Evolutionary conservation across 1,139 yeast genomes (phyloP).

Genomic region (Magnusiomyces starmeri): DNA sequence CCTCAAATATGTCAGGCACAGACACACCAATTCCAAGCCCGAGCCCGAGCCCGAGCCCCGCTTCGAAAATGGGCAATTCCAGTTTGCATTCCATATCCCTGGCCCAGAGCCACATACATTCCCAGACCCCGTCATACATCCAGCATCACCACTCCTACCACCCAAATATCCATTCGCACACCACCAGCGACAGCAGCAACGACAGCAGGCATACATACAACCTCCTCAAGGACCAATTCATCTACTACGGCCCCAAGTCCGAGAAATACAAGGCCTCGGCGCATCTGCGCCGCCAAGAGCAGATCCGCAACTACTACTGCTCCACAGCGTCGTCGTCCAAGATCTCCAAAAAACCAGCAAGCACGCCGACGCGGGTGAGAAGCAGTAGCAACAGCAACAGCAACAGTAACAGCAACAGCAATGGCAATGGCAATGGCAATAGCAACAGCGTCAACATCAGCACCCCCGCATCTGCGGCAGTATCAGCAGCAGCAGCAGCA

Average conservation of each 20-base stretch:
- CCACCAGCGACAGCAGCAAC: background rate
- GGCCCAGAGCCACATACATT: no score
- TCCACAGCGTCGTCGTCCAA: background rate
- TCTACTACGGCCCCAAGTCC: slow-evolving; percentile 5
- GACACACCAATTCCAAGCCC: background rate
- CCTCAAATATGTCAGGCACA: background rate
- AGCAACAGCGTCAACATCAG: background rate
- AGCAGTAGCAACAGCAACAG: background rate
- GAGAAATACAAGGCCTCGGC: slow-evolving; percentile 3
- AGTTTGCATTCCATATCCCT: background rate
- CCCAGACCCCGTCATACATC: background rate
- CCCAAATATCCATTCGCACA: background rate
- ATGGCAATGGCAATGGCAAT: background rate
- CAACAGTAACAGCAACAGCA: background rate
- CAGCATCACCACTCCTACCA: background rate
- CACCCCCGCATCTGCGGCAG: background rate
- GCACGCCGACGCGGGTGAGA: background rate
- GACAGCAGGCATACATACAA: background rate
- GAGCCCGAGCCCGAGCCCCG: background rate
- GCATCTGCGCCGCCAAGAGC: slow-evolving; percentile 4
- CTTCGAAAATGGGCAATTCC: background rate
- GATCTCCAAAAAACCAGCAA: background rate
- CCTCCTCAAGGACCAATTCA: slow-evolving; percentile 4
- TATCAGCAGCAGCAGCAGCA: background rate
- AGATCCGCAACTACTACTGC: slow-evolving; percentile 1